Evolutionary conservation across 345 rosid species (phyloP).

Genomic region (Pistacia atlantica): DNA sequence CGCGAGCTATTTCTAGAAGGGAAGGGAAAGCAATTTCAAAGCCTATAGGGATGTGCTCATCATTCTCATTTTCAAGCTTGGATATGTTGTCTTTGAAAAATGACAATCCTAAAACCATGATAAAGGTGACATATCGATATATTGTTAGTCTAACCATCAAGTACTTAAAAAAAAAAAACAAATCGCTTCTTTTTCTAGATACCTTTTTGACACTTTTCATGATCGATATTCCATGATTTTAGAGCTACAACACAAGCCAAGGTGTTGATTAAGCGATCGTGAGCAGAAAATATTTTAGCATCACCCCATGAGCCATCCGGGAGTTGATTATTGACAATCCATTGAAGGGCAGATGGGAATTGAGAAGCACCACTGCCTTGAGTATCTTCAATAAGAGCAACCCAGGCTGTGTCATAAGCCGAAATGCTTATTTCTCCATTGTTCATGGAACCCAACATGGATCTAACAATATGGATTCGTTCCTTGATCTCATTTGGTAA

Average conservation of each 20-base stretch:
- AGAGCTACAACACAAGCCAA: constrained; percentile 86
- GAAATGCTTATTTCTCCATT: constrained; percentile 91
- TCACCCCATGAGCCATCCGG: constrained; percentile 98
- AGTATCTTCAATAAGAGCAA: constrained; percentile 67
- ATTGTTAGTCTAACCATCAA: background rate
- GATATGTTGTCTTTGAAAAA: constrained; percentile 64
- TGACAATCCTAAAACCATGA: constrained; percentile 43
- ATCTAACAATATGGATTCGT: constrained; percentile 46
- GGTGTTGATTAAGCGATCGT: constrained; percentile 85
- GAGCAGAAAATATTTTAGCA: constrained; percentile 54
- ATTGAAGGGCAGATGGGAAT: constrained; percentile 67
- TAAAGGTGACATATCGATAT: background rate
- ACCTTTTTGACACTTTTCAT: constrained; percentile 70
- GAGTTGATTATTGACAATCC: constrained; percentile 88
- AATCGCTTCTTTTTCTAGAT: background rate
- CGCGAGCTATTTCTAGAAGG: constrained; percentile 61
- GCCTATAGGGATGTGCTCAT: constrained; percentile 93
- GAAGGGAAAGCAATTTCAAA: constrained; percentile 97
- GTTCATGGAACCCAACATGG: constrained; percentile 59
- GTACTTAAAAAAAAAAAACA: background rate
- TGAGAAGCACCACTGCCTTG: constrained; percentile 58
- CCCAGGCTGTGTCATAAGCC: constrained; percentile 99
- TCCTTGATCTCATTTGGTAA: constrained; percentile 41
- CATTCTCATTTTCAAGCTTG: constrained; percentile 67
- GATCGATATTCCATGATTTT: constrained; percentile 71